Evolutionary conservation across 2,329 filamentous ascomycete genomes (phyloP).

Genomic region (Aquanectria penicillioides): DNA sequence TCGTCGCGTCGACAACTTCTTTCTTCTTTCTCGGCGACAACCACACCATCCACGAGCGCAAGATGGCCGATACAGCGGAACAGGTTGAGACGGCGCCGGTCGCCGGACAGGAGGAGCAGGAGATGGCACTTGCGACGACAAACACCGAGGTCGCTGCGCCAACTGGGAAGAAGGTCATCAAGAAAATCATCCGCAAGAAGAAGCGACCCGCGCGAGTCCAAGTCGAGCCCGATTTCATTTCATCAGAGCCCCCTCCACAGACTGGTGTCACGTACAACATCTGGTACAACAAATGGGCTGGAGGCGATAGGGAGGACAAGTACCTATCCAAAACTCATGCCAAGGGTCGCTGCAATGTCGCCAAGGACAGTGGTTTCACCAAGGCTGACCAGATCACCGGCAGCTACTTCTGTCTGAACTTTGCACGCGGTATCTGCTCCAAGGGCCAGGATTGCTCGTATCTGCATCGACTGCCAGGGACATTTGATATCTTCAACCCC

Average conservation of each 20-base stretch:
- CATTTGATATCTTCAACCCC: constrained; percentile 90
- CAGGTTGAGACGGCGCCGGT: constrained; percentile 40
- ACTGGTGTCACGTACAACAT: constrained; percentile 95
- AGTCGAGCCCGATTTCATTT: constrained; percentile 85
- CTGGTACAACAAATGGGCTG: constrained; percentile 99
- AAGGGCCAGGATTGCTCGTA: constrained; percentile 95
- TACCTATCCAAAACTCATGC: constrained; percentile 86
- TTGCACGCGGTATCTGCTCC: constrained; percentile 82
- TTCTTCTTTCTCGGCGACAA: constrained; percentile 15
- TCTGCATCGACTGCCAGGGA: constrained; percentile 85
- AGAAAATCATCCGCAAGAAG: constrained; percentile 93
- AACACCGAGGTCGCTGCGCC: constrained; percentile 58
- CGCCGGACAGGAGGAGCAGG: constrained; percentile 40
- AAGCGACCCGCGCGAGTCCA: constrained; percentile 89
- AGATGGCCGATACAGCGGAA: constrained; percentile 47
- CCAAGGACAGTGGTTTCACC: constrained; percentile 81
- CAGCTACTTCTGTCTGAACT: constrained; percentile 92
- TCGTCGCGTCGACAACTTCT: constrained; percentile 36
- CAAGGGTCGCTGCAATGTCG: constrained; percentile 86
- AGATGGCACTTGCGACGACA: constrained; percentile 49
- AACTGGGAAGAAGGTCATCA: constrained; percentile 70
- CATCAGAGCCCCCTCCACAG: constrained; percentile 86
- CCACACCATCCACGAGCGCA: constrained; percentile 4
- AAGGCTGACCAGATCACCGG: constrained; percentile 80
- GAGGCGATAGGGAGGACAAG: constrained; percentile 93